These are phyloP conservation scores for Aspergillus coremiiformis DNA, from an alignment of 495 filamentous ascomycete genomes.

Conservation along the genomic window DNA sequence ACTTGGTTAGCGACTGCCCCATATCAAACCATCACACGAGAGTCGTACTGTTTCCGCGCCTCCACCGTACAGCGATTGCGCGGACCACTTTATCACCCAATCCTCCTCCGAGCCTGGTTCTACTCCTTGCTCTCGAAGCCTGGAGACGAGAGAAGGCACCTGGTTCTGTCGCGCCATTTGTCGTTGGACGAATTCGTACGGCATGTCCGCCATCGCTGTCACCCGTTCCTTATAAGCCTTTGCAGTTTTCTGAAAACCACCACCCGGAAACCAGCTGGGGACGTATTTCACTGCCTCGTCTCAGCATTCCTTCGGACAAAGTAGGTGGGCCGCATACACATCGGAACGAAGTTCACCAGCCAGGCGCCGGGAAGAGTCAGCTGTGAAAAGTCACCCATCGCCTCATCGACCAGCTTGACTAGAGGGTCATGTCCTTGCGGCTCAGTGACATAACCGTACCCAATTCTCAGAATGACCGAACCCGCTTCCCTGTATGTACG, in stretches of 20 bases:
- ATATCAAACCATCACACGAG: no score
- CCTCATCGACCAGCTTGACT: slow-evolving; percentile 29
- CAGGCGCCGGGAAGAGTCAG: slow-evolving; percentile 37
- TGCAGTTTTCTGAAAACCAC: slow-evolving; percentile 33
- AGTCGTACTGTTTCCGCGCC: slow-evolving; percentile 46
- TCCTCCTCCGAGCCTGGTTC: slow-evolving; percentile 7
- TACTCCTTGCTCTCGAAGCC: slow-evolving; percentile 20
- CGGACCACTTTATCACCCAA: slow-evolving; percentile 30
- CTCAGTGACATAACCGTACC: slow-evolving; percentile 44
- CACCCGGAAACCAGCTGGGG: slow-evolving; percentile 42
- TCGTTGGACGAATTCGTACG: slow-evolving; percentile 36
- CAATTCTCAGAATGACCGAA: slow-evolving; percentile 39
- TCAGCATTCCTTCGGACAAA: not conserved
- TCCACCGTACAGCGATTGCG: slow-evolving; percentile 43
- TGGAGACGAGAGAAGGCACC: slow-evolving; percentile 28
- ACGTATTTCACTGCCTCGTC: slow-evolving; percentile 20
- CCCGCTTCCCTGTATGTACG: slow-evolving; percentile 27
- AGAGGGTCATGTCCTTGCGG: slow-evolving; percentile 34
- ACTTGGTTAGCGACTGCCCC: not conserved
- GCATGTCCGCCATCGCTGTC: not conserved
- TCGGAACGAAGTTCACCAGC: slow-evolving; percentile 39
- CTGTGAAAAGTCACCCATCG: slow-evolving; percentile 33
- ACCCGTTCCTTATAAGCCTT: slow-evolving; percentile 11
- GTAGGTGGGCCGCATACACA: slow-evolving; percentile 9
- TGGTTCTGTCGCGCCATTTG: slow-evolving; percentile 31